Conservation (phyloP, 1,284 basidiomycete species). For the Malassezia equina region DNA sequence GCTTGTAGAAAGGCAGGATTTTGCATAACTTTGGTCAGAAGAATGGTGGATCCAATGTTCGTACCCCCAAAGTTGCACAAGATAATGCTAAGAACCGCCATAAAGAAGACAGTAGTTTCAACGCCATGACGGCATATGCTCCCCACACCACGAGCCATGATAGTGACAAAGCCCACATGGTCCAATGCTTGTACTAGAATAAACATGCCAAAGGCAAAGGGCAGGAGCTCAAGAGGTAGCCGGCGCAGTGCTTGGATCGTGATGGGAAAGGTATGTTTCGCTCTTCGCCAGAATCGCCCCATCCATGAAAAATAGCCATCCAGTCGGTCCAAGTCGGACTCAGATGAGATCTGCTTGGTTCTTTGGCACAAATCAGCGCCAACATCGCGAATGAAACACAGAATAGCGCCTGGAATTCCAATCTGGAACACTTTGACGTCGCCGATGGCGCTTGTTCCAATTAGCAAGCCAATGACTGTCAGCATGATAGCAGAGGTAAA, state of each 20-base stretch:
- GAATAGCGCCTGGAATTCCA: conserved; percentile 70
- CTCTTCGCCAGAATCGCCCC: not conserved
- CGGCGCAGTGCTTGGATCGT: conserved; percentile 61
- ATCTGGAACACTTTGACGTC: conserved; percentile 58
- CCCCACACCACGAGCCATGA: conserved; percentile 67
- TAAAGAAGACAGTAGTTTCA: conserved; percentile 51
- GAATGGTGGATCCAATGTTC: conserved; percentile 89
- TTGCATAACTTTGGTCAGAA: conserved; percentile 61
- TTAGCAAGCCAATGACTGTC: conserved; percentile 55
- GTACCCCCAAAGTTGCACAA: conserved; percentile 82
- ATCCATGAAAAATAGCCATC: not conserved
- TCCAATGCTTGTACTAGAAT: conserved; percentile 79
- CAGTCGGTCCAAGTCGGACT: not conserved
- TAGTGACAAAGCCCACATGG: conserved; percentile 77
- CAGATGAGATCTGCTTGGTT: conserved; percentile 1
- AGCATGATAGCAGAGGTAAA: conserved; percentile 53
- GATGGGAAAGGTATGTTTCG: conserved; percentile 58
- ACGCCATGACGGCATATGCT: conserved; percentile 49
- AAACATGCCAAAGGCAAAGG: conserved; percentile 90
- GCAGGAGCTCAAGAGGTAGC: conserved; percentile 69
- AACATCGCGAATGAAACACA: conserved; percentile 61
- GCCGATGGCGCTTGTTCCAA: conserved; percentile 55
- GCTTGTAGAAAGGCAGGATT: conserved; percentile 27
- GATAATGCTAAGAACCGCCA: conserved; percentile 56
- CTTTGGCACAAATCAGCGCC: conserved; percentile 12